Base-by-base conservation (phyloP, 176 grass and related monocot species). In the Eragrostis curvula region DNA sequence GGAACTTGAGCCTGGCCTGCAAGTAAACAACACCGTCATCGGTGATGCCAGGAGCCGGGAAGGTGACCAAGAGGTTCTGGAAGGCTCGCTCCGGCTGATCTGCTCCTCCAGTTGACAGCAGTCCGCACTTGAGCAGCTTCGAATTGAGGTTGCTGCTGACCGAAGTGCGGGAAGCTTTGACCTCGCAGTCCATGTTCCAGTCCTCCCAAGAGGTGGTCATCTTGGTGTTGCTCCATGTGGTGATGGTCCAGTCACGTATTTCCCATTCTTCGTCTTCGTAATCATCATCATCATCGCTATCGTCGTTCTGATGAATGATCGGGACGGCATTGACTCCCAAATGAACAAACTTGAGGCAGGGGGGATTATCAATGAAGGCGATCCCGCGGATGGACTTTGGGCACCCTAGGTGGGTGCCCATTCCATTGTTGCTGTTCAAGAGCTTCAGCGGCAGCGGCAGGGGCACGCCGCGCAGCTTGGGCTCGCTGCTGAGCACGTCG, bases 211-310 rank as follows among this genome's bases (percentile, higher is more conserved):
- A 68, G 46, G 0, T 13, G 1, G 63, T 80, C 63, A 80, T 80
- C 1, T 21, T 41, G 8, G 27, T 5, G 77, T 80, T 80, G 63
- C 47, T 80, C 49, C 50, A 80, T 80, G 63, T 55, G 77, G 49
- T 1, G 76, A 79, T 40, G 6, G 17, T 14, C 60, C 76, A 66
- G 76, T 66, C 45, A 23, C 23, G 25, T 43, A 65, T 74, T 32
- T 56, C 2, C 18, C 18, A 56, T 7, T 21, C 52, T n/a, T 56
- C 52, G 21, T 56, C 52, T 8, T 20, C 20, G 1, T 56, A 6
- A 8, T 56, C 18, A 21, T 20, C 20, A 2, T 56, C 20, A 2
- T 56, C 18, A 21, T 56, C 52, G 20, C 18, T 18, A 21, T 18
- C 18, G 17, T 56, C 49, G n/a, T n/a, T n/a, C 49, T 52, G 15